Conservation (phyloP, 768 basidiomycete genomes). For the Leccinum uliginosum region DNA sequence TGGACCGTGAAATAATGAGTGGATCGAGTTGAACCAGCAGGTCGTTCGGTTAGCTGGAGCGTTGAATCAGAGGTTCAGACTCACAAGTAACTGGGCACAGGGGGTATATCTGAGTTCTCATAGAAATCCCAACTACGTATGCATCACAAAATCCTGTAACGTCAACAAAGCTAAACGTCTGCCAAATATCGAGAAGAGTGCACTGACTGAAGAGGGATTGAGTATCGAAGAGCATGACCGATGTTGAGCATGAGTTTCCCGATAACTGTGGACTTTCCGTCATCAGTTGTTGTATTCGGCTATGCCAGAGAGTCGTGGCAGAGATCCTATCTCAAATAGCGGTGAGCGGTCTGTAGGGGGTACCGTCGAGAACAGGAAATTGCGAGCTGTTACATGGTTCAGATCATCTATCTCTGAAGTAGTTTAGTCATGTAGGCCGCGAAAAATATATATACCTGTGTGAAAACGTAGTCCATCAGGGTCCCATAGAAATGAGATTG, state of each 20-base stretch:
- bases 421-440: neutral
- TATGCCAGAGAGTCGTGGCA: constrained; percentile 28
- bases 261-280: neutral
- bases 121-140: constrained; percentile 45
- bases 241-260: constrained; percentile 25
- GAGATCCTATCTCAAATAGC: constrained; percentile 36
- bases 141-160: constrained; percentile 54
- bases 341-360: constrained; percentile 55
- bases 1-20: constrained; percentile 61
- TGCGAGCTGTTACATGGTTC: constrained; percentile 43
- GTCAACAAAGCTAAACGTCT: constrained; percentile 54
- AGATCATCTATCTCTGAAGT: constrained; percentile 16
- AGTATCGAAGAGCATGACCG: constrained; percentile 50
- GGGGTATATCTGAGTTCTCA: no score
- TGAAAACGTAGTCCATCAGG: constrained; percentile 26
- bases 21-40: constrained; percentile 51
- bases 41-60: constrained; percentile 36
- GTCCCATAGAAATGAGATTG: constrained; percentile 21
- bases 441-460: constrained; percentile 14
- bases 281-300: constrained; percentile 51
- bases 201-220: constrained; percentile 59
- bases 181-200: constrained; percentile 33
- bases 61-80: no score
- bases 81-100: no score
- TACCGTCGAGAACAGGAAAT: constrained; percentile 60